A percentile compares a stretch with the other conserved stretches of the same genome.
Conservation (phyloP, 495 filamentous ascomycete genomes). For the Xanthoparmelia taractica region DNA sequence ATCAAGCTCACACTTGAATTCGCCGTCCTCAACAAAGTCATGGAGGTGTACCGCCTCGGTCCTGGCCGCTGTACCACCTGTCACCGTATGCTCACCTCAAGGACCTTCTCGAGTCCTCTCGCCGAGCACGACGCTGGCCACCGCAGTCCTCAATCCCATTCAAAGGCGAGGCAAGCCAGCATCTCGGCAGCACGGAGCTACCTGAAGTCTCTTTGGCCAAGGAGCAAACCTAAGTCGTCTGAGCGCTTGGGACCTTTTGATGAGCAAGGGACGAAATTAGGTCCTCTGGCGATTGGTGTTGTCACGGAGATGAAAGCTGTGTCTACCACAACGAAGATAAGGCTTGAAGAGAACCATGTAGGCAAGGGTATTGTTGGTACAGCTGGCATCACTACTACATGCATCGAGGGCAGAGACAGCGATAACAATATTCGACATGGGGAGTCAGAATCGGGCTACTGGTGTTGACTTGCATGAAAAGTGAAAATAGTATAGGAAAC, state of each 20-base stretch:
- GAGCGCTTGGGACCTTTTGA: conserved; percentile 6
- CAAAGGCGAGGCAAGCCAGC: conserved; percentile 10
- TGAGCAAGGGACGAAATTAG: not conserved
- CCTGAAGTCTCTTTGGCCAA: conserved; percentile 7
- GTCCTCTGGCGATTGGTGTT: conserved; percentile 5
- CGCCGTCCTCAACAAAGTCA: conserved; percentile 44
- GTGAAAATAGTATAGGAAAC: not conserved
- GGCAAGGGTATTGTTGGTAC: conserved; percentile 5
- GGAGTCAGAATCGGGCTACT: not conserved
- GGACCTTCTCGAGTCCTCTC: not conserved
- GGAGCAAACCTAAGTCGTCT: conserved; percentile 7
- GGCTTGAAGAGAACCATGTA: conserved; percentile 4
- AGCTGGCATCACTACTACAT: conserved; percentile 2
- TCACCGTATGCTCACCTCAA: conserved; percentile 11
- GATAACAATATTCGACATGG: conserved; percentile 7
- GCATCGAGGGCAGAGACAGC: conserved; percentile 5
- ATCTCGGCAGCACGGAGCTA: conserved; percentile 2
- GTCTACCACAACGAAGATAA: not conserved
- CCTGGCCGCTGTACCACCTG: conserved; percentile 16
- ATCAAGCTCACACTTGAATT: conserved; percentile 51
- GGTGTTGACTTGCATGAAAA: conserved; percentile 7
- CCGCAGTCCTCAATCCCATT: conserved; percentile 1
- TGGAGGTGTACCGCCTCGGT: conserved; percentile 24
- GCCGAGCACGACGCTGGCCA: not conserved
- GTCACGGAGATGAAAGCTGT: conserved; percentile 7